Percentiles rank a stretch among this genome's conserved stretches.
Conservation (phyloP, 2,329 filamentous ascomycete genomes). For the Botrytis medusae region DNA sequence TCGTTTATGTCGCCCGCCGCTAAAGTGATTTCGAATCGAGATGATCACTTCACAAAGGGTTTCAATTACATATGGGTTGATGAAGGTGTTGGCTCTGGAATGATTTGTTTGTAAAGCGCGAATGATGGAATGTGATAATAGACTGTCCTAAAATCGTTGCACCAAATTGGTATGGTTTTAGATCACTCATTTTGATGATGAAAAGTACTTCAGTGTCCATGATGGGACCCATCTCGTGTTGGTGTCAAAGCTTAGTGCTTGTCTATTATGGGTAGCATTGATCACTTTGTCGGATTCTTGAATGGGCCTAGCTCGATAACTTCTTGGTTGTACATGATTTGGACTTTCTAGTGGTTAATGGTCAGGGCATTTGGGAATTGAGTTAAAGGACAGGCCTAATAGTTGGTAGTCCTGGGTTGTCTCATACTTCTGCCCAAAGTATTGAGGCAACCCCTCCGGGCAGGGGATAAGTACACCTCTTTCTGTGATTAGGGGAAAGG, state of each 20-base stretch:
- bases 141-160: conserved; percentile 20
- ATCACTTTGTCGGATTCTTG: conserved; percentile 26
- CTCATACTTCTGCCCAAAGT: conserved; percentile 28
- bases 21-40: background rate
- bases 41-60: conserved; percentile 10
- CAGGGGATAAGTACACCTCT: conserved; percentile 39
- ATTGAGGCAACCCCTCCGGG: conserved; percentile 37
- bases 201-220: conserved; percentile 32
- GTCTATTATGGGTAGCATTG: conserved; percentile 50
- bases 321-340: conserved; percentile 27
- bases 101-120: conserved; percentile 24
- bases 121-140: conserved; percentile 33
- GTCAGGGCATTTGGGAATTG: conserved; percentile 9
- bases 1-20: conserved; percentile 24
- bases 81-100: conserved; percentile 21
- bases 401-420: conserved; percentile 40
- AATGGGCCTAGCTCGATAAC: conserved; percentile 19
- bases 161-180: background rate
- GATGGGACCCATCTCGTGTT: conserved; percentile 85
- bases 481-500: background rate
- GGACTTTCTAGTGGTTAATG: conserved; percentile 13
- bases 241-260: conserved; percentile 93
- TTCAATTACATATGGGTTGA: conserved; percentile 13
- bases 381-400: conserved; percentile 33
- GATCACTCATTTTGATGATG: conserved; percentile 16